Percentiles rank a stretch among this genome's conserved stretches.
Conservation (phyloP, 2,329 filamentous ascomycete genomes). For the Iodosphaeria phyllophila region DNA sequence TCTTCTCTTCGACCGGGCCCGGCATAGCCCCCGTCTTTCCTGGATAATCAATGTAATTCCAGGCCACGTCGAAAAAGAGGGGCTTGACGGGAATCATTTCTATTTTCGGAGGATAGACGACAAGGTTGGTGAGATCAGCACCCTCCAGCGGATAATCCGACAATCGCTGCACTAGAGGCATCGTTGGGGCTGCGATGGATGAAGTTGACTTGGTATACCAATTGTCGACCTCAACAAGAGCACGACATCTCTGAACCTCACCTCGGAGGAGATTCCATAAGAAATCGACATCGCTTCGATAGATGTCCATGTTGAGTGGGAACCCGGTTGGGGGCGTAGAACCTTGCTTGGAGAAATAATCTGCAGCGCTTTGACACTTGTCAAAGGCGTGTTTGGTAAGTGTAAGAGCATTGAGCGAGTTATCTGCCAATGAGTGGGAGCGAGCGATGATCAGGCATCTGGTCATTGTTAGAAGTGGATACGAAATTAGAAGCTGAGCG, state of each 20-base stretch:
- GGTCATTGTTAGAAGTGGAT: conserved; percentile 5
- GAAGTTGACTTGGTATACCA: conserved; percentile 31
- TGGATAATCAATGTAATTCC: conserved; percentile 94
- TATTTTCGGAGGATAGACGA: conserved; percentile 71
- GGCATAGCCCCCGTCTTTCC: conserved; percentile 26
- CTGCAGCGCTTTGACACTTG: conserved; percentile 33
- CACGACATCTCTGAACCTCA: conserved; percentile 65
- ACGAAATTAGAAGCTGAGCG: background rate
- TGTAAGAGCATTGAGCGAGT: conserved; percentile 65
- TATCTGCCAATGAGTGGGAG: conserved; percentile 59
- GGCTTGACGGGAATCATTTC: conserved; percentile 81
- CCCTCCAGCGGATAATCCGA: conserved; percentile 54
- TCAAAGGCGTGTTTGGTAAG: conserved; percentile 57
- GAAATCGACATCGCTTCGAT: conserved; percentile 33
- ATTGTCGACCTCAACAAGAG: conserved; percentile 66
- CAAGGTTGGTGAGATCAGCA: conserved; percentile 62
- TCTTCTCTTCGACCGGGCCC: conserved; percentile 30
- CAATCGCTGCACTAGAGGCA: conserved; percentile 56
- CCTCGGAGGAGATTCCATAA: conserved; percentile 45
- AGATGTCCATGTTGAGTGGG: conserved; percentile 52
- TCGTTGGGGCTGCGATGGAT: too few species aligned
- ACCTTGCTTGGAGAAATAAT: conserved; percentile 22
- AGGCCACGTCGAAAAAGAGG: conserved; percentile 87
- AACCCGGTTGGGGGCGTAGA: conserved; percentile 16
- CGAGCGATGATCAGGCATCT: conserved; percentile 72